Conservation (phyloP, 2,329 filamentous ascomycete genomes). For the Stromatinia cepivora region DNA sequence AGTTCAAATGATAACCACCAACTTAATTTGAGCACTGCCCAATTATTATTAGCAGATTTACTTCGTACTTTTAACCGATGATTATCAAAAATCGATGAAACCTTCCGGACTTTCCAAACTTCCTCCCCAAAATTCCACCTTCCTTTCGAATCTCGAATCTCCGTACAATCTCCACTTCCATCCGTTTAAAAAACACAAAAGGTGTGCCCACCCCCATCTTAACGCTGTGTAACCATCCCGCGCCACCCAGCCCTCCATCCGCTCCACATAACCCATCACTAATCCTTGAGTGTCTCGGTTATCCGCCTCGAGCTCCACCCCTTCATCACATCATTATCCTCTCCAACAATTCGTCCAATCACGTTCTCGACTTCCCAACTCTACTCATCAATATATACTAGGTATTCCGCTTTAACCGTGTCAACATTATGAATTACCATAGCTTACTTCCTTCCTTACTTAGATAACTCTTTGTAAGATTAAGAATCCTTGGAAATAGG, state of each 20-base stretch:
- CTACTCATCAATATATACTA: neutral
- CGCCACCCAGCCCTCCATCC: neutral
- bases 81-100: too few relatives aligned
- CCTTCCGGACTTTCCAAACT: too few relatives aligned
- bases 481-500: too few relatives aligned
- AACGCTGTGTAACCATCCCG: neutral
- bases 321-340: slow-evolving; percentile 5
- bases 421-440: slow-evolving; percentile 5
- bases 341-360: slow-evolving; percentile 6
- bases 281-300: slow-evolving; percentile 13
- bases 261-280: slow-evolving; percentile 4
- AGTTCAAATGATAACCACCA: too few relatives aligned
- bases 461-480: too few relatives aligned
- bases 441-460: neutral
- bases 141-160: too few relatives aligned
- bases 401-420: neutral
- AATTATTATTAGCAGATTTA: too few relatives aligned
- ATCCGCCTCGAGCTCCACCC: neutral
- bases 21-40: too few relatives aligned
- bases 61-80: too few relatives aligned
- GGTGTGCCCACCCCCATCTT: neutral
- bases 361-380: too few relatives aligned
- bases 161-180: too few relatives aligned
- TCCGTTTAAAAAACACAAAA: neutral
- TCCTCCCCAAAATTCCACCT: too few relatives aligned